Evolutionary conservation across 805 yeast species (phyloP).

Genomic region (Lachancea sp.): DNA sequence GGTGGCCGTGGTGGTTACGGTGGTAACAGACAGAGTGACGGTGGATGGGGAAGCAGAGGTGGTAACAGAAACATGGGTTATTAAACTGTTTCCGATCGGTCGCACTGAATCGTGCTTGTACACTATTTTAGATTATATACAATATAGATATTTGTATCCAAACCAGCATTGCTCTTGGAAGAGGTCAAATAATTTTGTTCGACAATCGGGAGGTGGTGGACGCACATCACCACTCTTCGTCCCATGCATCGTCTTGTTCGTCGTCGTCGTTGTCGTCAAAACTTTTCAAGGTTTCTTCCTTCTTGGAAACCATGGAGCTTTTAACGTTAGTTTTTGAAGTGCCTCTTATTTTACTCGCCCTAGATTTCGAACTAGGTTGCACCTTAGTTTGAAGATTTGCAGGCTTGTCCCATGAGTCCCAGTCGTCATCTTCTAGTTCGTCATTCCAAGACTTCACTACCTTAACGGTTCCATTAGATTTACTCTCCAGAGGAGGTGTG

Average conservation of each 20-base stretch:
- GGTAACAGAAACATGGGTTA: conserved; percentile 17
- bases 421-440: conserved; percentile 14
- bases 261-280: conserved; percentile 9
- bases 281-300: background rate
- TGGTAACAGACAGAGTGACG: conserved; percentile 32
- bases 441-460: conserved; percentile 22
- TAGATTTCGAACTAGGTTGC: background rate
- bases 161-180: too few relatives aligned
- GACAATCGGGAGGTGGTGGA: background rate
- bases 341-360: background rate
- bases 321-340: background rate
- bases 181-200: background rate
- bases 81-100: background rate
- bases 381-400: conserved; percentile 1
- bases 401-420: conserved; percentile 14
- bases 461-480: conserved; percentile 5
- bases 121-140: background rate
- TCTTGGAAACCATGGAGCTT: background rate
- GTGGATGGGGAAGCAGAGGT: conserved; percentile 38
- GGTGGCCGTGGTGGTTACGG: conserved; percentile 38
- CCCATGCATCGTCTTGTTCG: conserved; percentile 22
- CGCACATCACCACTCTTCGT: conserved; percentile 19
- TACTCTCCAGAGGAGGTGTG: background rate
- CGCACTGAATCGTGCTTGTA: conserved; percentile 2
- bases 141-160: background rate